Percentiles rank a stretch among this genome's conserved stretches.
phyloP scores from a whole-genome alignment of 1,139 yeast genomes.

The Zygoascus hellenicus region DNA sequence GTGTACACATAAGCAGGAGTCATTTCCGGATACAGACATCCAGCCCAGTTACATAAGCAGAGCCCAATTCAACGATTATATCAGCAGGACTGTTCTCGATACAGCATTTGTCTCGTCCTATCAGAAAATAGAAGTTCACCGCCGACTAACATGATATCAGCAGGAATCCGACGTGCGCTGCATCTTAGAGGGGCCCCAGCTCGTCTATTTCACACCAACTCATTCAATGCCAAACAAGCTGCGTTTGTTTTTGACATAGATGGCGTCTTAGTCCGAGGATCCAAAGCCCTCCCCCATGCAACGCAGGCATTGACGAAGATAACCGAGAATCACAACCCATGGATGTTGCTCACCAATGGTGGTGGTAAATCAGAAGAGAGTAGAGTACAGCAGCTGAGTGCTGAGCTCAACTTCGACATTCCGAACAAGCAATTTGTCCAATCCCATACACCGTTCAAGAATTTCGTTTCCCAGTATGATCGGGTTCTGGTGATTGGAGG shows the following conservation, averaged over 20 bases:
- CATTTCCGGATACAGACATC: too few species aligned
- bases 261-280: constrained; percentile 86
- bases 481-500: constrained; percentile 85
- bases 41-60: too few species aligned
- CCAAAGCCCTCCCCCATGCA: constrained; percentile 63
- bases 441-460: constrained; percentile 85
- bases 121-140: too few species aligned
- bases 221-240: constrained; percentile 9
- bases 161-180: too few species aligned
- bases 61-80: too few species aligned
- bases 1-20: too few species aligned
- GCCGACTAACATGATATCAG: too few species aligned
- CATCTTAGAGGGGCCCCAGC: too few species aligned
- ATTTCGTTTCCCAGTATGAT: constrained; percentile 47
- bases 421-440: constrained; percentile 65
- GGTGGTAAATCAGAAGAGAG: constrained; percentile 74
- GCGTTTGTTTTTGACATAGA: constrained; percentile 53
- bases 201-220: too few species aligned
- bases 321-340: constrained; percentile 59
- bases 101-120: too few species aligned
- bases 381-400: constrained; percentile 53
- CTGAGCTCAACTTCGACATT: constrained; percentile 46
- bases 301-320: constrained; percentile 55
- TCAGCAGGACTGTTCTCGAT: too few species aligned
- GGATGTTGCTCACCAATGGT: constrained; percentile 82